Evolutionary conservation across 2,329 filamentous ascomycete genomes (phyloP).

Genomic region (Cercospora zeina): DNA sequence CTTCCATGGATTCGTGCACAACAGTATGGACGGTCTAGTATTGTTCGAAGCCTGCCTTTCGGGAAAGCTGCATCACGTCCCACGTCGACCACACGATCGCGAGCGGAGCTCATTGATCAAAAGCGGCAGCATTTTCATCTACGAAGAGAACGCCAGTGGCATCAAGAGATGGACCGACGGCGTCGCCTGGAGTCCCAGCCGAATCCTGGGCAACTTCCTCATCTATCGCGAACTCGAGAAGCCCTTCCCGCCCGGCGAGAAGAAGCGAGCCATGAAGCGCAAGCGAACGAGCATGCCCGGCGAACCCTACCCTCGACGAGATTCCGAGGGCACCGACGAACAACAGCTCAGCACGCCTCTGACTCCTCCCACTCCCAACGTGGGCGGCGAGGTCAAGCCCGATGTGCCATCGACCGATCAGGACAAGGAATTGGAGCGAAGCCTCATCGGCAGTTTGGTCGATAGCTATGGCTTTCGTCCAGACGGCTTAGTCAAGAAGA

Average conservation of each 20-base stretch:
- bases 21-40: conserved; percentile 67
- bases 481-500: conserved; percentile 85
- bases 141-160: conserved; percentile 84
- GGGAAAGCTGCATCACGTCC: conserved; percentile 71
- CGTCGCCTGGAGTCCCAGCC: conserved; percentile 84
- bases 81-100: conserved; percentile 80
- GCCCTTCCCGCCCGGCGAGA: conserved; percentile 77
- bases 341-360: conserved; percentile 34
- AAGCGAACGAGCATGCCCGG: conserved; percentile 55
- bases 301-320: conserved; percentile 52
- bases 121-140: conserved; percentile 86
- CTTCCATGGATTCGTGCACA: conserved; percentile 44
- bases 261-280: conserved; percentile 79
- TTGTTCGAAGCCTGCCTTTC: conserved; percentile 77
- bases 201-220: conserved; percentile 80
- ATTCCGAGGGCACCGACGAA: conserved; percentile 39
- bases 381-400: conserved; percentile 35
- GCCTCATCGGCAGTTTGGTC: conserved; percentile 77
- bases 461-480: conserved; percentile 87
- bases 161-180: conserved; percentile 96
- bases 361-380: conserved; percentile 39
- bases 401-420: conserved; percentile 37
- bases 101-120: conserved; percentile 75
- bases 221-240: conserved; percentile 80
- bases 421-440: conserved; percentile 55